Evolutionary conservation across 2,329 filamentous ascomycete genomes (phyloP).

Genomic region (Hymenotorrendiella dingleyae): DNA sequence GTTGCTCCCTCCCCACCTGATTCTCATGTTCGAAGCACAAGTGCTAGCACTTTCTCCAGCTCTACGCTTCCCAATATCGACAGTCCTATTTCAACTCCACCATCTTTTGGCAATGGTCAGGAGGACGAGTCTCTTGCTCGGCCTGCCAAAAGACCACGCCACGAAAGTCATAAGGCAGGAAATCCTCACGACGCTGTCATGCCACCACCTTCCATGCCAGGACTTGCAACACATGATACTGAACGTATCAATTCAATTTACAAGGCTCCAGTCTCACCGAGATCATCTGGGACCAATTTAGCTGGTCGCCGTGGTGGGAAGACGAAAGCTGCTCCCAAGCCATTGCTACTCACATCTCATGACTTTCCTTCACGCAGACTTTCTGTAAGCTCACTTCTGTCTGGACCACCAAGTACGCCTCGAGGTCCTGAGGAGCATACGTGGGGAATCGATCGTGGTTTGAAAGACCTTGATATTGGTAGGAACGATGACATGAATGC

Average conservation of each 20-base stretch:
- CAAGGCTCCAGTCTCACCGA: conserved; percentile 37
- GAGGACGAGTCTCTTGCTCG: conserved; percentile 8
- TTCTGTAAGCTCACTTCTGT: conserved; percentile 61
- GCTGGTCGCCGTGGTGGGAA: too few relatives aligned
- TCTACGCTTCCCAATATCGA: conserved; percentile 10
- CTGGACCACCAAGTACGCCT: conserved; percentile 38
- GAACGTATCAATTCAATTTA: too few relatives aligned
- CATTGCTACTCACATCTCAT: too few relatives aligned
- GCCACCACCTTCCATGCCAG: conserved; percentile 19
- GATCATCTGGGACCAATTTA: conserved; percentile 36
- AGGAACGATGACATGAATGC: conserved; percentile 66
- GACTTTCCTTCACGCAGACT: conserved; percentile 40
- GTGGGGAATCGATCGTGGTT: conserved; percentile 68
- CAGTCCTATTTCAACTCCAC: conserved; percentile 14
- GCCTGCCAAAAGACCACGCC: conserved; percentile 20
- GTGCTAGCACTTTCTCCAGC: conserved; percentile 10
- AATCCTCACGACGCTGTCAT: conserved; percentile 12
- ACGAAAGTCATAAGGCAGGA: conserved; percentile 9
- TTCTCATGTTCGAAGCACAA: conserved; percentile 16
- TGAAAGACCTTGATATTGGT: conserved; percentile 62
- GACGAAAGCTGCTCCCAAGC: too few relatives aligned
- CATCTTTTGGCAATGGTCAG: conserved; percentile 9
- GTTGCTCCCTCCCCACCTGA: conserved; percentile 23
- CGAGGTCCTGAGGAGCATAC: conserved; percentile 32
- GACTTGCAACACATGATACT: conserved; percentile 8